Conservation (phyloP, 148 eudicot genomes). For the Rhododendron henanense region DNA sequence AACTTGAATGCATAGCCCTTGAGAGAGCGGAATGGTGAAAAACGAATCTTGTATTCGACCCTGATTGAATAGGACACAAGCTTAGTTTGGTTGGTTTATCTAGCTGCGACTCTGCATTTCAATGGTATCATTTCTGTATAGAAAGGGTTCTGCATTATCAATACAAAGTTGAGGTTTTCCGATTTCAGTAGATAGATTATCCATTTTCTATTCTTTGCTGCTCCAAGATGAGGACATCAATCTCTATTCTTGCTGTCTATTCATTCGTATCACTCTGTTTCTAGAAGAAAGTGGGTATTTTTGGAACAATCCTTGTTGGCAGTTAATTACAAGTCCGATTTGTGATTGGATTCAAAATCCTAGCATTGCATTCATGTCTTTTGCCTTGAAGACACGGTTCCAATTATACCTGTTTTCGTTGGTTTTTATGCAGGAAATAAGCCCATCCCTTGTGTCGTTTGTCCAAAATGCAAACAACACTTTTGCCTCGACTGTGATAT, state of each 20-base stretch:
- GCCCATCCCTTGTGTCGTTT: too few species aligned
- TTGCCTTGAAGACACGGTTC: too few species aligned
- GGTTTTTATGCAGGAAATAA: too few species aligned
- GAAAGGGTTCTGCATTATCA: background rate
- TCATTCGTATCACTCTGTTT: too few species aligned
- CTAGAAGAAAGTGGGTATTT: too few species aligned
- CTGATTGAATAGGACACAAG: background rate
- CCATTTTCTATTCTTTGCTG: background rate
- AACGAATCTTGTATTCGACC: background rate
- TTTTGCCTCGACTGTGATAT: too few species aligned
- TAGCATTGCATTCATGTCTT: too few species aligned
- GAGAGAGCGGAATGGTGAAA: background rate
- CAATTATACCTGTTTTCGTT: too few species aligned
- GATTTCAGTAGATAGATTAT: background rate
- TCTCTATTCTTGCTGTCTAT: background rate
- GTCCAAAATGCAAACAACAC: too few species aligned
- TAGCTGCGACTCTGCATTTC: conserved; percentile 1
- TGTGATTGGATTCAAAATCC: background rate
- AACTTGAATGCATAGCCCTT: background rate
- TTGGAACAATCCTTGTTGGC: too few species aligned
- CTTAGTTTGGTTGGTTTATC: background rate
- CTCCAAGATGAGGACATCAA: background rate
- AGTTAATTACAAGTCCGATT: background rate
- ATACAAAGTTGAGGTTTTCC: background rate
- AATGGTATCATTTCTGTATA: background rate